Percentiles rank a stretch among this genome's conserved stretches.
Conservation (phyloP, 2,329 filamentous ascomycete species). For the Leptodontidium sp. region DNA sequence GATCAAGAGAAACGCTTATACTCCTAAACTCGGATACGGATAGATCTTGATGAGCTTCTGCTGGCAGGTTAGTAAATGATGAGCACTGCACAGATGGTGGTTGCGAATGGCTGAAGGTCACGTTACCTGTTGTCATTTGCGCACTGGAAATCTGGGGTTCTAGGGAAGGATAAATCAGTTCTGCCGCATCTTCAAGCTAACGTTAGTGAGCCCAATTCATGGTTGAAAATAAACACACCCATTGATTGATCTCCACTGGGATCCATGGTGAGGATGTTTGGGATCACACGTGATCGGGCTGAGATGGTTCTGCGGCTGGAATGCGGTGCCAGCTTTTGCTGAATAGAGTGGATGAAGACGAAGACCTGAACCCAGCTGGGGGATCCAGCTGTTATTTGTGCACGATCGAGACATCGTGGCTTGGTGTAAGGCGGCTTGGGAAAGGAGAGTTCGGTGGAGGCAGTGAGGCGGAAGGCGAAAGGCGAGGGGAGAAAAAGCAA, state of each 20-base stretch:
- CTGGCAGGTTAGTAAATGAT: not conserved
- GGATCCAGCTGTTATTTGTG: constrained; percentile 30
- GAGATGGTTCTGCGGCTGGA: constrained; percentile 5
- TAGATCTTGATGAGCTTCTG: not conserved
- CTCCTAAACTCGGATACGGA: constrained; percentile 1
- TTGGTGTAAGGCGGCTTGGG: constrained; percentile 25
- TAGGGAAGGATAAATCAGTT: not conserved
- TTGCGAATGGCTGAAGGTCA: not conserved
- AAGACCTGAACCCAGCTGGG: constrained; percentile 22
- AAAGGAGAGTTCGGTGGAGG: constrained; percentile 7
- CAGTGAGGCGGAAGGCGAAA: constrained; percentile 20
- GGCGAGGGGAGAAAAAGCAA: constrained; percentile 21
- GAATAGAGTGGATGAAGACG: constrained; percentile 3
- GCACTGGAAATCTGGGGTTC: not conserved
- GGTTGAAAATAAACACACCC: not conserved
- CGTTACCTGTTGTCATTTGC: not conserved
- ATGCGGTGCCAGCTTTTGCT: constrained; percentile 6
- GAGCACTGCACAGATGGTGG: not conserved
- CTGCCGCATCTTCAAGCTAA: not conserved
- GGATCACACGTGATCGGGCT: not conserved
- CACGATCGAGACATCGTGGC: constrained; percentile 14
- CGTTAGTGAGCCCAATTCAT: not conserved
- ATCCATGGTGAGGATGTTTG: not conserved
- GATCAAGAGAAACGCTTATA: constrained; percentile 9
- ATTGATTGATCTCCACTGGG: not conserved